Percentiles rank a stretch among this genome's conserved stretches.
These are phyloP conservation scores for Stephania japonica DNA, from an alignment of 164 flowering plant genomes.

Conservation along the genomic window DNA sequence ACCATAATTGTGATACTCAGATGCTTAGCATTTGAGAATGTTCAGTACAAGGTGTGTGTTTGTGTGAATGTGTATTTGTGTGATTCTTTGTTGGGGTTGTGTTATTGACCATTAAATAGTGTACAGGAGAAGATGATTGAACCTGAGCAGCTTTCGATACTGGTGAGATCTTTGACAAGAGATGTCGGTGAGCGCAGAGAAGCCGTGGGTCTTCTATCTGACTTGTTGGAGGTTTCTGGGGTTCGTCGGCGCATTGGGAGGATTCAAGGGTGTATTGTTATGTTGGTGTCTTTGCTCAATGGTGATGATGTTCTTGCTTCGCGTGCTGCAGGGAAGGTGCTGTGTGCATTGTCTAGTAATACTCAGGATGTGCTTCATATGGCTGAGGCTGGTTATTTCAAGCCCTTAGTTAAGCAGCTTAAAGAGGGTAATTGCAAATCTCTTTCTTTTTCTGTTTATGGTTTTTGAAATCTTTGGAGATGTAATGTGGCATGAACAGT, in stretches of 20 bases:
- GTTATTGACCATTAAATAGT: conserved; percentile 15
- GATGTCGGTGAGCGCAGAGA: conserved; percentile 68
- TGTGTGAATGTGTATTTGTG: neutral
- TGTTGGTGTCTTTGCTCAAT: conserved; percentile 68
- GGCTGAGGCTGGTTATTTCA: conserved; percentile 91
- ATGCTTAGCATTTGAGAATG: conserved; percentile 28
- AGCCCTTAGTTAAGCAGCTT: conserved; percentile 61
- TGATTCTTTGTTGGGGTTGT: neutral
- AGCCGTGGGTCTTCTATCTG: conserved; percentile 61
- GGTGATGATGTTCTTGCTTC: conserved; percentile 63
- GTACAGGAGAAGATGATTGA: conserved; percentile 76
- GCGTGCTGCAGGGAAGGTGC: conserved; percentile 43
- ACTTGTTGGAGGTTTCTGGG: conserved; percentile 39
- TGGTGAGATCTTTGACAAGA: conserved; percentile 66
- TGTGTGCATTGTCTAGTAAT: conserved; percentile 54
- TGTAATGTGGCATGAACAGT: neutral
- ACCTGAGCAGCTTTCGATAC: conserved; percentile 28
- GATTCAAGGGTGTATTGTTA: conserved; percentile 74
- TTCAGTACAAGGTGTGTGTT: conserved; percentile 39
- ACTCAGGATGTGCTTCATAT: conserved; percentile 84
- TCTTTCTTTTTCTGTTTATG: neutral
- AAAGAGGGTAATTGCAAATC: conserved; percentile 44
- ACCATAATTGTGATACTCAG: conserved; percentile 40
- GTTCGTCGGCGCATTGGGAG: conserved; percentile 62
- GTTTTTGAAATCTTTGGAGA: neutral